Percentiles rank a stretch among this genome's conserved stretches.
These are phyloP conservation scores for Kentomonas sorsogonicus DNA, from an alignment of 208 protist species.

Conservation along the genomic window DNA sequence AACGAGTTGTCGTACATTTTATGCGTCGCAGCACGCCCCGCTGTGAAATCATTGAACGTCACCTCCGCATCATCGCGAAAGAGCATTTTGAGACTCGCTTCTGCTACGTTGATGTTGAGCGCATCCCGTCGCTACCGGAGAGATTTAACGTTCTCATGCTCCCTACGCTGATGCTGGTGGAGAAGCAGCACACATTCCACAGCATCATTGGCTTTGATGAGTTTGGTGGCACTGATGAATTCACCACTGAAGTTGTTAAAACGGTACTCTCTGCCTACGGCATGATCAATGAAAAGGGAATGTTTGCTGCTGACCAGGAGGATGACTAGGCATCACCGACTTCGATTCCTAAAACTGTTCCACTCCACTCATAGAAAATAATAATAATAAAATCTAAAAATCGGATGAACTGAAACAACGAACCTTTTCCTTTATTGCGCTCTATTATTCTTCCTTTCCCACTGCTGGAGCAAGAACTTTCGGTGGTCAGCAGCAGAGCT, in stretches of 20 bases:
- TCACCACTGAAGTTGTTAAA: slow-evolving; percentile 64
- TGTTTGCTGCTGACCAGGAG: slow-evolving; percentile 84
- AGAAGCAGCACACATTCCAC: slow-evolving; percentile 85
- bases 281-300: slow-evolving; percentile 86
- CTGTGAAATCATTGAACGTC: slow-evolving; percentile 84
- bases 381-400: slow-evolving; percentile 2
- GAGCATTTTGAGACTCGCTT: slow-evolving; percentile 88
- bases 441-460: no score
- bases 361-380: no score
- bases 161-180: slow-evolving; percentile 89
- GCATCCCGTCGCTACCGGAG: slow-evolving; percentile 77
- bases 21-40: slow-evolving; percentile 79
- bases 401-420: slow-evolving; percentile 4
- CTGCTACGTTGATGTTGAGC: slow-evolving; percentile 86
- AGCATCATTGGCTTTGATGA: slow-evolving; percentile 94
- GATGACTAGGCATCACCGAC: slow-evolving; percentile 34
- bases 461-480: no score
- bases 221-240: slow-evolving; percentile 86
- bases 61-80: slow-evolving; percentile 65
- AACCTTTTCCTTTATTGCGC: neutral
- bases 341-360: no score
- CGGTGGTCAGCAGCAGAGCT: no score
- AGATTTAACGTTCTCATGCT: slow-evolving; percentile 90
- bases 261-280: slow-evolving; percentile 70
- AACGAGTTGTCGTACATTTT: slow-evolving; percentile 89